A percentile compares a stretch with the other conserved stretches of the same genome.
Conservation (phyloP, 148 eudicot species). For the Silene latifolia region DNA sequence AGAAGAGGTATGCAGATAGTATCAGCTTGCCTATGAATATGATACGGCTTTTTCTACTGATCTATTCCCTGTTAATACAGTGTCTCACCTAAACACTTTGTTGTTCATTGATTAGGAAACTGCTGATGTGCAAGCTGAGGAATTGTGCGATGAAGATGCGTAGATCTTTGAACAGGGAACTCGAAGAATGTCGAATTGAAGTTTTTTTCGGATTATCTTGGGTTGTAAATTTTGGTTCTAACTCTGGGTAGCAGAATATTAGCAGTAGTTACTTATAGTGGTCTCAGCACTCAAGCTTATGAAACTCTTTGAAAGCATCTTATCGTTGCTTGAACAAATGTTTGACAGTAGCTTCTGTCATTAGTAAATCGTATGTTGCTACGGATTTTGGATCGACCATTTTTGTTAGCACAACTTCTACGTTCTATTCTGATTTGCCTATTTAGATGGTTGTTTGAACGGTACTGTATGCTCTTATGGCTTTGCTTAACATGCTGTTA, state of each 20-base stretch:
- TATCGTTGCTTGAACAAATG: neutral
- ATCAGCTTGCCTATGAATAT: neutral
- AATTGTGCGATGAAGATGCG: slow-evolving; percentile 37
- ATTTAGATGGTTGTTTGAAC: no score
- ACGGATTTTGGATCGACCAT: neutral
- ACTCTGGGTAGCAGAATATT: slow-evolving; percentile 9
- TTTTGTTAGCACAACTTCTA: no score
- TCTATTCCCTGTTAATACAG: no score
- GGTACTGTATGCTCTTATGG: no score
- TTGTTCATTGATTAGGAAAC: slow-evolving; percentile 18
- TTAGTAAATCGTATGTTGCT: neutral
- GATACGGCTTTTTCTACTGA: neutral
- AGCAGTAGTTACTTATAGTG: slow-evolving; percentile 15
- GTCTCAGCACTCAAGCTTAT: neutral
- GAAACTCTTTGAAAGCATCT: neutral
- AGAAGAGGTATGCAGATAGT: slow-evolving; percentile 17
- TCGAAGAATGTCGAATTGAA: neutral
- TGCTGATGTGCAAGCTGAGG: slow-evolving; percentile 32
- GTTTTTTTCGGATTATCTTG: slow-evolving; percentile 12
- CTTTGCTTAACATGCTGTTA: no score
- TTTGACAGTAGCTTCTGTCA: neutral
- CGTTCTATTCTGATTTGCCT: no score
- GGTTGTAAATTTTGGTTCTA: slow-evolving; percentile 24
- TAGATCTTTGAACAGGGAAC: neutral
- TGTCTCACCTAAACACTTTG: neutral